Evolutionary conservation across 352 stramenopile species (phyloP), one percentile per base, ranked within the genome.

Genomic region (Phytophthora quininea): DNA sequence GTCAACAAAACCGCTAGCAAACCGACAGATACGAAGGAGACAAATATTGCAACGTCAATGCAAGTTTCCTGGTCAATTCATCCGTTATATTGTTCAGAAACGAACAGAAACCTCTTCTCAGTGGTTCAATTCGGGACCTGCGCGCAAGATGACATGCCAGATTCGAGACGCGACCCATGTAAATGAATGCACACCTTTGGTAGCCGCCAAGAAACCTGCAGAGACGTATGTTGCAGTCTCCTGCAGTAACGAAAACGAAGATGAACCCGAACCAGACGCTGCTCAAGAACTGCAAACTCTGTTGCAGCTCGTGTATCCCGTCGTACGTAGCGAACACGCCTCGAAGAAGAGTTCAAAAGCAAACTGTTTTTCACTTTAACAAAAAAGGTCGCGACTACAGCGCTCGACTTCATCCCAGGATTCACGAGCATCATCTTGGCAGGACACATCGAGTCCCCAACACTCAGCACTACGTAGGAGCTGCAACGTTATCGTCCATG

Each of bases 381-480:
- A 12, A 12, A 24, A 24, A 46, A 46, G 48, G 56, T 74, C 15
- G 59, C 67, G 46, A 81, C 65, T 6, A 77, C 67, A 14, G 56
- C 70, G 45, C 54, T 84, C 35, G 79, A 87, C 57, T 84, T 79
- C 56, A 57, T 85, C 0, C 79, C 79, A 4, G 61, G 66, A n/a
- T 58, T 82, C 45, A 77, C 73, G 27, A 76, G 72, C 57, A 78
- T 84, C 38, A 59, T 81, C 29, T 66, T 89, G 29, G 76, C 78
- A 3, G 80, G 80, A 24, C 77, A 82, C 69, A 84, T 89, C 56
- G 64, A 84, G 56, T 82, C 77, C 19, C 73, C 4, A 31, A 73
- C 19, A 73, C 69, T n/a, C 81, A 86, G 45, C 58, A 77, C 14
- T 87, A 80, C 55, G 75, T 89, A 6, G 76, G 82, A 51, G 77